Base-by-base conservation (phyloP, 1,139 yeast genomes). In the Pichia sp. region DNA sequence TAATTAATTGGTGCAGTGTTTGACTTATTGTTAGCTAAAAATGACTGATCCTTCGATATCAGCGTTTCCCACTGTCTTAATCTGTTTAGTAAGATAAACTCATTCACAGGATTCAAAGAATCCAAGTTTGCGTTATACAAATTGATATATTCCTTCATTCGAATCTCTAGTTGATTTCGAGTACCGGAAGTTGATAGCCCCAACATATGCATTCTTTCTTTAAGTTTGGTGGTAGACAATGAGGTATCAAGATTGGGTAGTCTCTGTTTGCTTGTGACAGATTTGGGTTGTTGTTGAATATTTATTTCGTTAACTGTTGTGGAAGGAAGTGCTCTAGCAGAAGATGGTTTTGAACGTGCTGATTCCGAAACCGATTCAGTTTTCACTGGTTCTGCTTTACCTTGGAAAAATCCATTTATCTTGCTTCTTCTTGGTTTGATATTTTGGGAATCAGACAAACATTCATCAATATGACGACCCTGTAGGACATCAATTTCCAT, bases 81-180 rank as follows among this genome's bases (percentile, higher is more conserved):
- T 48, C 73, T 74, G 46, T 72, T 75, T 42, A 76, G 66, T 40
- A 90, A 60, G 4, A 75, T 73, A 39, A 67, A 64, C 31, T 77
- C 79, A 26, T 77, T 64, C 4, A 75, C 75, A 0, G 96, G 97
- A 31, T 69, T 69, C 42, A 75, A 68, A n/a, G 88, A 74, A 57
- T 88, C 97, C 42, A 81, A 72, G 56, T 88, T 88, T 23, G 96
- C 82, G 57, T 90, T 90, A 78, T 81, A 85, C 16, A 88, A 60
- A 35, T 83, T 78, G 49, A 85, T 79, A 67, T 81, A 90, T 52
- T 90, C 95, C 49, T 79, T 79, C 59, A 84, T 85, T 40, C 97
- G 67, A 33, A 75, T 65, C 50, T 85, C 90, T 53, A 88, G 58
- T 52, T 77, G 83, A 29, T 66, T 65, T 50, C 86, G 67, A 3